phyloP scores from a whole-genome alignment of 352 stramenopile genomes.

The Phytopythium cucurbitacearum region DNA sequence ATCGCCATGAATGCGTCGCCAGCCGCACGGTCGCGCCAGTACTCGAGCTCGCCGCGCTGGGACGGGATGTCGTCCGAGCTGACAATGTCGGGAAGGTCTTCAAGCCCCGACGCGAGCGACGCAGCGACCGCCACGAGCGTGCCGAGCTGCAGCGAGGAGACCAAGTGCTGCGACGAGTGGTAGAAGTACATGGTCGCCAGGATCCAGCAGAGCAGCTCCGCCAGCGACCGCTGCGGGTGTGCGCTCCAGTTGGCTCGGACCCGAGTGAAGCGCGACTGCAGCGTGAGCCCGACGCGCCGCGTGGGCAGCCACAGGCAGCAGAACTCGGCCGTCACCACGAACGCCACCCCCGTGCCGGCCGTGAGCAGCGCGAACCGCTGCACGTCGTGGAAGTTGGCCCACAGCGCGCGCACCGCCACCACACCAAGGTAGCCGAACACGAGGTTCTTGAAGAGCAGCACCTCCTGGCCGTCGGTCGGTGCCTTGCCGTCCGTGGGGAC shows the following conservation, averaged over 20 bases:
- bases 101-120: slow-evolving; percentile 47
- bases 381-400: slow-evolving; percentile 66
- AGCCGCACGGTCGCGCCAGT: slow-evolving; percentile 48
- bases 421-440: slow-evolving; percentile 75
- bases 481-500: slow-evolving; percentile 65
- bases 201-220: slow-evolving; percentile 65
- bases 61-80: slow-evolving; percentile 21
- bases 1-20: slow-evolving; percentile 45
- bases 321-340: slow-evolving; percentile 71
- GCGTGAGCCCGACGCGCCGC: slow-evolving; percentile 56
- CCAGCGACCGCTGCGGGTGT: slow-evolving; percentile 38
- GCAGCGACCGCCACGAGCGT: slow-evolving; percentile 50
- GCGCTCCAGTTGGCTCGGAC: slow-evolving; percentile 58
- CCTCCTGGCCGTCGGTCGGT: slow-evolving; percentile 58
- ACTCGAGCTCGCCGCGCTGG: slow-evolving; percentile 35
- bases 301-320: slow-evolving; percentile 78
- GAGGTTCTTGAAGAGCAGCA: slow-evolving; percentile 73
- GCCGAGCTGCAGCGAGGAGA: slow-evolving; percentile 45
- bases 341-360: slow-evolving; percentile 58
- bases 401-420: slow-evolving; percentile 53
- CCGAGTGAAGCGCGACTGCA: slow-evolving; percentile 72
- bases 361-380: slow-evolving; percentile 69
- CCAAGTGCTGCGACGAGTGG: slow-evolving; percentile 44
- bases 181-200: slow-evolving; percentile 54
- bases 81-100: slow-evolving; percentile 54